phyloP scores from a whole-genome alignment of 2,329 filamentous ascomycete genomes.

The Bipolaris bicolor region DNA sequence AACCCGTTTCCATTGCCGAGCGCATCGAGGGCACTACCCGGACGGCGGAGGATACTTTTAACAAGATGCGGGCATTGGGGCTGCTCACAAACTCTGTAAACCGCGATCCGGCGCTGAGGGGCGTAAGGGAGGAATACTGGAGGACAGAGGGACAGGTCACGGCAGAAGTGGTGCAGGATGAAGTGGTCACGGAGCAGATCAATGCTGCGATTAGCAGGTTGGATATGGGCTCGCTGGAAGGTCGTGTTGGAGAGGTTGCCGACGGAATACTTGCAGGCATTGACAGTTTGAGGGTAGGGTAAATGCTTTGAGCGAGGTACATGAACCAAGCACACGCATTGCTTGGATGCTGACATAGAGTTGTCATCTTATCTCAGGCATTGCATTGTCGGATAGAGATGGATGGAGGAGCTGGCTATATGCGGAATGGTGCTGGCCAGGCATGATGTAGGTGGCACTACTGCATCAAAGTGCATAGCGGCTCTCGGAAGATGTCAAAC shows the following conservation, averaged over 20 bases:
- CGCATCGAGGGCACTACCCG: conserved; percentile 67
- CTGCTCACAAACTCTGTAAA: conserved; percentile 81
- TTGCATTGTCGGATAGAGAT: conserved; percentile 33
- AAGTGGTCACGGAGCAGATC: conserved; percentile 73
- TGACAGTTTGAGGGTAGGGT: conserved; percentile 28
- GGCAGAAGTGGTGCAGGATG: conserved; percentile 77
- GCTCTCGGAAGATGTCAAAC: conserved; percentile 5
- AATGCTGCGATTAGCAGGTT: conserved; percentile 70
- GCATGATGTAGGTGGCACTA: conserved; percentile 18
- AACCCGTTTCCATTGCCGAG: conserved; percentile 66
- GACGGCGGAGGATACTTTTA: conserved; percentile 64
- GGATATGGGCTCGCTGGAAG: conserved; percentile 65
- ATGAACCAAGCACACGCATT: conserved; percentile 2
- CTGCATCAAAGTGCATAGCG: conserved; percentile 14
- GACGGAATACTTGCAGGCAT: conserved; percentile 45
- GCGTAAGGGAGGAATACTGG: conserved; percentile 77
- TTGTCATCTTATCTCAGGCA: conserved; percentile 10
- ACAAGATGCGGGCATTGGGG: conserved; percentile 73
- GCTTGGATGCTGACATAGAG: conserved; percentile 7
- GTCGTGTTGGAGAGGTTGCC: conserved; percentile 64
- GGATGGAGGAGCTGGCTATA: conserved; percentile 25
- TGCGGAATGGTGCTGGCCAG: conserved; percentile 20
- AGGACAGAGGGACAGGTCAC: conserved; percentile 74
- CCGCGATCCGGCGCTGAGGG: conserved; percentile 73
- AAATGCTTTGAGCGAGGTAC: conserved; percentile 12